These are phyloP conservation scores for Stramenopiles sp. DNA, from an alignment of 352 stramenopile genomes.

Conservation along the genomic window DNA sequence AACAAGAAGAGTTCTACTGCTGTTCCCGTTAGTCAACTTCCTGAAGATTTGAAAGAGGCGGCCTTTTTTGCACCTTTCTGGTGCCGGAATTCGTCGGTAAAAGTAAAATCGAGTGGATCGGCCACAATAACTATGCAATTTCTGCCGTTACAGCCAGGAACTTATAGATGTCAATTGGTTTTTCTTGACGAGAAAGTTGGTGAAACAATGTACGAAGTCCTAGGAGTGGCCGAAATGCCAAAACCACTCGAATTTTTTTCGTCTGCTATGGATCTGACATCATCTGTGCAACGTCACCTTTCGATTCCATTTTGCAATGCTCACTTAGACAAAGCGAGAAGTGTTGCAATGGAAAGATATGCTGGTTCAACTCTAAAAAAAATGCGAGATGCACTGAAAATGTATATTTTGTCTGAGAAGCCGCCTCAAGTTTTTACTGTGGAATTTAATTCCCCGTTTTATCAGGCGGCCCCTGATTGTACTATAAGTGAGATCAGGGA, in stretches of 20 bases:
- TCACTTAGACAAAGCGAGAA: neutral
- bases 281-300: neutral
- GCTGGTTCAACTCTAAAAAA: conserved; percentile 22
- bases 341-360: neutral
- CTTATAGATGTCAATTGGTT: conserved; percentile 63
- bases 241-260: conserved; percentile 42
- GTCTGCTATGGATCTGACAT: conserved; percentile 33
- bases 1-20: neutral
- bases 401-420: conserved; percentile 46
- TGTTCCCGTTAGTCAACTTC: neutral
- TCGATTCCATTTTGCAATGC: neutral
- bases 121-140: conserved; percentile 58
- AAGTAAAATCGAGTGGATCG: conserved; percentile 18
- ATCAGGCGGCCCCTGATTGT: conserved; percentile 36
- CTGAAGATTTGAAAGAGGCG: neutral
- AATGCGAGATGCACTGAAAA: conserved; percentile 46
- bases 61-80: neutral
- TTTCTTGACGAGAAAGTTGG: conserved; percentile 70
- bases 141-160: conserved; percentile 54
- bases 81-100: neutral
- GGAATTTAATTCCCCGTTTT: conserved; percentile 64
- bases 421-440: conserved; percentile 32
- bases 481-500: conserved; percentile 28
- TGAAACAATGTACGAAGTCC: conserved; percentile 77
- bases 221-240: conserved; percentile 42